These are phyloP conservation scores for Phalaenopsis equestris DNA, from an alignment of 106 monocot genomes.

Conservation along the genomic window DNA sequence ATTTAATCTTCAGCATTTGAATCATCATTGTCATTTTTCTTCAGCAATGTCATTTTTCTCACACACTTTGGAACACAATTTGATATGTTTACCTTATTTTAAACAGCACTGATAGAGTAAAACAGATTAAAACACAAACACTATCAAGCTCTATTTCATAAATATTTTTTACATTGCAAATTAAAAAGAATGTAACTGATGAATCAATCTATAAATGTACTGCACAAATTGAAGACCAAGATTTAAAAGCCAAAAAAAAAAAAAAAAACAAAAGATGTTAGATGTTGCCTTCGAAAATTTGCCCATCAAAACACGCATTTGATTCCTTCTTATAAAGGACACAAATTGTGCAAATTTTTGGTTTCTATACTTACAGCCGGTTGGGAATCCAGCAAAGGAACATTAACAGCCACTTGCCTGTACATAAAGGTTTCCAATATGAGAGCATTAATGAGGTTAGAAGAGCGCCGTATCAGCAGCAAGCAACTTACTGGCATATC, in stretches of 20 bases:
- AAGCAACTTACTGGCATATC: slow-evolving; percentile 89
- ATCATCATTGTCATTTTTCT: neutral
- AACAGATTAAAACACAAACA: neutral
- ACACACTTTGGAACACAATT: neutral
- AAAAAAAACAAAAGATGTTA: neutral
- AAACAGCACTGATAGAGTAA: neutral
- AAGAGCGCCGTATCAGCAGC: neutral
- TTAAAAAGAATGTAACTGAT: too few species aligned
- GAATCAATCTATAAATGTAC: too few species aligned
- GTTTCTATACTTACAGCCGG: slow-evolving; percentile 50
- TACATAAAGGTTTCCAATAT: slow-evolving; percentile 5
- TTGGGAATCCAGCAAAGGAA: slow-evolving; percentile 64
- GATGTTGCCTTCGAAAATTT: neutral
- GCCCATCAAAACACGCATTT: neutral
- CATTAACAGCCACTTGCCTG: slow-evolving; percentile 86
- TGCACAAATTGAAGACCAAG: neutral
- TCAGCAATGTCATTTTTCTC: neutral
- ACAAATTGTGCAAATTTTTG: neutral
- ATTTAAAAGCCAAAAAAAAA: neutral
- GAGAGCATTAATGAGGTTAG: neutral
- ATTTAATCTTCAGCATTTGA: neutral
- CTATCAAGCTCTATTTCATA: neutral
- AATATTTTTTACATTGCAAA: neutral
- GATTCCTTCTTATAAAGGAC: neutral
- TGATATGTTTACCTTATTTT: neutral